Evolutionary conservation across 2,329 filamentous ascomycete species (phyloP).

Genomic region (Aureobasidium zeae): DNA sequence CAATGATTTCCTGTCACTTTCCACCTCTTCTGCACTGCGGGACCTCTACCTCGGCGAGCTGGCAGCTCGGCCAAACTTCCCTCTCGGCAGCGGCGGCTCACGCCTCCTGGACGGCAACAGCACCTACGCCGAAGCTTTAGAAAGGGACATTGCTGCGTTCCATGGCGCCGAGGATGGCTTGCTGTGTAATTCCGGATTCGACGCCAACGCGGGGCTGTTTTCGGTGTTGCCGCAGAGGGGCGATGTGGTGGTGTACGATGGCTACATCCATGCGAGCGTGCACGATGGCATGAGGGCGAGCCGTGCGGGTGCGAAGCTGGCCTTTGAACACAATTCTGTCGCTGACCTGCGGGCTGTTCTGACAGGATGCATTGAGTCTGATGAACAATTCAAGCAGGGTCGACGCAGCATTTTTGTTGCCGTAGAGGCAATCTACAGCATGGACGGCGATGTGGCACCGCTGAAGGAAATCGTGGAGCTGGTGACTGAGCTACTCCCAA

Average conservation of each 20-base stretch:
- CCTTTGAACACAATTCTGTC: slow-evolving; percentile 52
- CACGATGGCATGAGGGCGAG: slow-evolving; percentile 67
- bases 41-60: slow-evolving; percentile 42
- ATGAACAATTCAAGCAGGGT: slow-evolving; percentile 30
- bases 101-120: slow-evolving; percentile 59
- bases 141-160: slow-evolving; percentile 50
- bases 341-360: slow-evolving; percentile 27
- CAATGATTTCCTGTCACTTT: slow-evolving; percentile 56
- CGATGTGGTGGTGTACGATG: slow-evolving; percentile 58
- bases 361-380: slow-evolving; percentile 23
- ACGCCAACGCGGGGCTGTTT: slow-evolving; percentile 42
- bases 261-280: slow-evolving; percentile 66
- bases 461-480: slow-evolving; percentile 51
- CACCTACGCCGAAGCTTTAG: slow-evolving; percentile 48
- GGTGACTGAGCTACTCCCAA: slow-evolving; percentile 48
- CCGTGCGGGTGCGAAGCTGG: slow-evolving; percentile 39
- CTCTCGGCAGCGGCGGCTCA: slow-evolving; percentile 50
- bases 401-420: slow-evolving; percentile 54
- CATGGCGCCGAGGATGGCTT: slow-evolving; percentile 50
- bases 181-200: slow-evolving; percentile 49
- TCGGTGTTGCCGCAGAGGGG: slow-evolving; percentile 39
- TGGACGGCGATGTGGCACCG: slow-evolving; percentile 69
- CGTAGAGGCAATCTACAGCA: slow-evolving; percentile 62
- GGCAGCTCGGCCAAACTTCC: slow-evolving; percentile 27
- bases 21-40: slow-evolving; percentile 39